phyloP scores from a whole-genome alignment of 805 yeast genomes.

The Sugiyamaella smithiae region DNA sequence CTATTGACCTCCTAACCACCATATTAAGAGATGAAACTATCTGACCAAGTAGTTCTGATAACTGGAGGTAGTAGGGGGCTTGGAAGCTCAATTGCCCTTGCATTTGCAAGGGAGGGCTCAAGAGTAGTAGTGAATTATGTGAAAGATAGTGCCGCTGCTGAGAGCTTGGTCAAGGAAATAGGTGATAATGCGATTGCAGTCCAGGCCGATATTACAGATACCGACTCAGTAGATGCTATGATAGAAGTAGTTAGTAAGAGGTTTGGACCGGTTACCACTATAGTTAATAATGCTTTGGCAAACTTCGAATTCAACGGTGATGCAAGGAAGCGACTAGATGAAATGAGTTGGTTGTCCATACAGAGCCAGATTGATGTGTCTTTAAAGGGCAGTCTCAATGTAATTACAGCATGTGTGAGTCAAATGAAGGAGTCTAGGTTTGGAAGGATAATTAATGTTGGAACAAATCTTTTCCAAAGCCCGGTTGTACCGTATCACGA shows the following conservation, averaged over 20 bases:
- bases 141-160: background rate
- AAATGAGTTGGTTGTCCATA: background rate
- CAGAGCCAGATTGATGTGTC: conserved; percentile 1
- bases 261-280: conserved; percentile 1
- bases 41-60: background rate
- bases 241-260: background rate
- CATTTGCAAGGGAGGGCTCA: conserved; percentile 6
- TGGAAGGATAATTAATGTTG: background rate
- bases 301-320: conserved; percentile 5
- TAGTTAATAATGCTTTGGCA: conserved; percentile 6
- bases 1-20: no score
- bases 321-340: background rate
- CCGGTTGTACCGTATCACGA: conserved; percentile 4
- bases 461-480: conserved; percentile 1
- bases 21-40: background rate
- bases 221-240: background rate
- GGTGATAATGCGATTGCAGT: background rate
- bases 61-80: background rate
- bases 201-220: background rate
- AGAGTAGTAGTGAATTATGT: conserved; percentile 2
- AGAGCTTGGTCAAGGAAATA: background rate
- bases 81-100: background rate
- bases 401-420: background rate
- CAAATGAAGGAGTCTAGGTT: background rate
- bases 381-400: background rate